Base-by-base conservation (phyloP, 225 moss, liverwort and hornwort genomes). In the Thuidium tamariscinum region DNA sequence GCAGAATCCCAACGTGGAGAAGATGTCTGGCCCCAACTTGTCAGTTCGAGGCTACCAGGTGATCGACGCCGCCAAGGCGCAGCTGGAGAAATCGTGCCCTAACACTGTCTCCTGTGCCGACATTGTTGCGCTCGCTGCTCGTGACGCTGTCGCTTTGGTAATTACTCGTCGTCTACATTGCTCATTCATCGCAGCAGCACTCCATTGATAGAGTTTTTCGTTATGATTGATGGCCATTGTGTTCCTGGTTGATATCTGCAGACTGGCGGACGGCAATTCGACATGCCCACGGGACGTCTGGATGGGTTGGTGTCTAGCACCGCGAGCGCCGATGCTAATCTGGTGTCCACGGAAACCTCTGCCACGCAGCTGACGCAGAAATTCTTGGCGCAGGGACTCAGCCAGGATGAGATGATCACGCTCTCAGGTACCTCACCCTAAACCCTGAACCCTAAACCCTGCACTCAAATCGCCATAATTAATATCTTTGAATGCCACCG, bases 41-140 rank as follows among this genome's bases (percentile, higher is more conserved):
- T 64, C 89, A 13, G 87, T 96, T 19, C 87, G 92, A 66, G 85
- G 86, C 27, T 93, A 93, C 46, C 86, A 94, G 3, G 85, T 95
- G 63, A 92, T 96, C 55, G 94, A 95, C 68, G 77, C 88, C 16
- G 91, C 89, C 23, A 96, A 96, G 89, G 27, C 55, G 52, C 90
- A 86, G 71, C 81, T 95, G n/a, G 96, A 96, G 83, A 85, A 68
- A 36, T 56, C 91, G 4, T 96, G 95, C 66, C 79, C 83, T 1
- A 51, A 83, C 12, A 92, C 92, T 9, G 96, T 96, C n/a, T 96
- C 96, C 5, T 96, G 96, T 76, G 96, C 96, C 22, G 96, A 95
- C 87, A 95, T 94, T 73, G 65, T 96, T 13, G 96, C 96, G 11
- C 90, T 88, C 10, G 89, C 96, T 55, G 96, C 90, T 29, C 93